Base-by-base conservation (phyloP, 352 stramenopile genomes). In the Vaucheria bursata region DNA sequence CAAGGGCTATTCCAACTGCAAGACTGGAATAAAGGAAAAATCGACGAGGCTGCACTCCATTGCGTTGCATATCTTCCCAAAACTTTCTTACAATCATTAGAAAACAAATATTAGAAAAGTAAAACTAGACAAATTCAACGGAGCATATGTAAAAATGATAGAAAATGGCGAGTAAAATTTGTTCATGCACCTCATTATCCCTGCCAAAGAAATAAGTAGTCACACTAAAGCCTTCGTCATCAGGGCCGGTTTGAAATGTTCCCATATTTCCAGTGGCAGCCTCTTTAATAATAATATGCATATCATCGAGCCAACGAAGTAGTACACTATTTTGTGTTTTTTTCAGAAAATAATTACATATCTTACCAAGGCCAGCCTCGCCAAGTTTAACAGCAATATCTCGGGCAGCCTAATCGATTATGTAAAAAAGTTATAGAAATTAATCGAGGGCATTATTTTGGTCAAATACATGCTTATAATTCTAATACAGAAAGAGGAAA, bases 21-120 rank as follows among this genome's bases (percentile, higher is more conserved):
- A 84, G 74, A 5, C 74, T 50, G 6, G 32, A 52, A 53, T 81
- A 81, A 5, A 75, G 45, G 49, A 80, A 80, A n/a, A 81, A 53
- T 34, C 76, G 36, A 7, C 72, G 1, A 0, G 73, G 76, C 8
- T 72, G 74, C n/a, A 81, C 67, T 29, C 76, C 76, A 38, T 75
- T 81, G 65, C 67, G 67, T 36, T 81, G 70, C 70, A 81, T 79
- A 45, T 81, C 76, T 39, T 81, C 70, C 76, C 76, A 81, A 65
- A 81, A 80, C 70, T 69, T 6, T 50, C 5, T 12, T 12, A 50
- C 39, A 50, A 50, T n/a, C n/a, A n/a, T n/a, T n/a, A n/a, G n/a
- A n/a, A n/a, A n/a, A n/a, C n/a, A n/a, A n/a, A n/a, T n/a, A n/a
- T n/a, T n/a, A n/a, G n/a, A n/a, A n/a, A n/a, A n/a, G n/a, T n/a